Conservation (phyloP, 2,329 filamentous ascomycete species). For the Elsinoe necatrix region DNA sequence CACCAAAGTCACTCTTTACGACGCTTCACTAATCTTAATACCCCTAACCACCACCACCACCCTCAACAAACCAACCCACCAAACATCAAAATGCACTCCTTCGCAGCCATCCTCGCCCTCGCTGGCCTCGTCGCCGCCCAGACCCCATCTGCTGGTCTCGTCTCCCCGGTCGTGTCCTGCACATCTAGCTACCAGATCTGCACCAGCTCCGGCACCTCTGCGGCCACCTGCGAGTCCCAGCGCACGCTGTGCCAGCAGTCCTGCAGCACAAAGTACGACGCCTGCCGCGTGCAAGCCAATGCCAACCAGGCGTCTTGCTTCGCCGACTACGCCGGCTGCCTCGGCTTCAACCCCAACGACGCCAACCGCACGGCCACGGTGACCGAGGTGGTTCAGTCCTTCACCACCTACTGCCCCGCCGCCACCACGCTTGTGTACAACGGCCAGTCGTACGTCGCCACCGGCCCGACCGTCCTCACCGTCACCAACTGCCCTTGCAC, state of each 20-base stretch:
- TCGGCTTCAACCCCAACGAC: slow-evolving; percentile 18
- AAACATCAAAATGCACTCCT: slow-evolving; percentile 14
- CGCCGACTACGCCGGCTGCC: slow-evolving; percentile 16
- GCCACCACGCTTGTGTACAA: slow-evolving; percentile 21
- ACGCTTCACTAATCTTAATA: slow-evolving; percentile 16
- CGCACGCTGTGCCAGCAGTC: slow-evolving; percentile 1
- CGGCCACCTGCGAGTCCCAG: slow-evolving; percentile 1
- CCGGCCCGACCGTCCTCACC: slow-evolving; percentile 22
- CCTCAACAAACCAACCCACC: not conserved
- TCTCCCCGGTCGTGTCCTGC: slow-evolving; percentile 1
- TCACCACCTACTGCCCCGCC: slow-evolving; percentile 23
- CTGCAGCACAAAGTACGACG: slow-evolving; percentile 7
- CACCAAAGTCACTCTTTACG: slow-evolving; percentile 16
- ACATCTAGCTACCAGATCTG: slow-evolving; percentile 9
- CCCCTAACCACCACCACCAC: not conserved
- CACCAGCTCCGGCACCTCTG: slow-evolving; percentile 2
- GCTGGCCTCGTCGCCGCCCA: slow-evolving; percentile 18
- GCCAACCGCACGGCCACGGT: slow-evolving; percentile 6
- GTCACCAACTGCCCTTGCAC: slow-evolving; percentile 23
- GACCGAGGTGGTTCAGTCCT: slow-evolving; percentile 21
- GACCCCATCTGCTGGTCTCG: slow-evolving; percentile 2
- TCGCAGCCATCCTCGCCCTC: slow-evolving; percentile 15
- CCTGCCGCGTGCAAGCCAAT: not conserved
- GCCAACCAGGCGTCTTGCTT: slow-evolving; percentile 17
- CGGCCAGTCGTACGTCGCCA: slow-evolving; percentile 23